Evolutionary conservation across 2,329 filamentous ascomycete species (phyloP), one percentile per base, ranked within the genome.

Genomic region (Alternaria burnsii): DNA sequence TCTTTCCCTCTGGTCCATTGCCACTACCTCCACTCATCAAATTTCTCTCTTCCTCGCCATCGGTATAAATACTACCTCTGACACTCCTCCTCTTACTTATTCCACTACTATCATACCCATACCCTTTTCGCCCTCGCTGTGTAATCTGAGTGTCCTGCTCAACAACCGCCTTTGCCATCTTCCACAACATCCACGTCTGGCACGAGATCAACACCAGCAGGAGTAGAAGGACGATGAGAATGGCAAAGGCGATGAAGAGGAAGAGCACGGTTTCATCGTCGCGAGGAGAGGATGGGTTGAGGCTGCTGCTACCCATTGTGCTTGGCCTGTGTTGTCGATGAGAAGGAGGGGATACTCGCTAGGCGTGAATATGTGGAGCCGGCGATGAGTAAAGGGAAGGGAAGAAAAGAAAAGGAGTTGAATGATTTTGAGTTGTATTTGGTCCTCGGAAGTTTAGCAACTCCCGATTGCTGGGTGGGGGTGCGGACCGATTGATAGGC

Each of bases 131-230:
- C 34, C 55, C 46, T 52, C 58, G 59, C 55, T 55, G 41, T 50
- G 54, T n/a, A 16, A 52, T n/a, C 14, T 44, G 36, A 30, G 62
- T 63, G 30, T 71, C 69, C 43, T 63, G 58, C 34, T 69, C 68
- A 11, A 72, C 62, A 8, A 72, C 59, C 14, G 64, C 62, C 14
- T 53, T 53, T 0, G 71, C 70, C 41, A 74, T 60, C 2, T 68
- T 67, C 69, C 69, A 73, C 8, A 70, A 34, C 43, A 70, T 62
- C 62, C 71, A 75, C 3, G 71, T 74, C 32, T 73, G 70, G 22
- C 72, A 61, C 0, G 57, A 44, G 1, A 71, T 26, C 0, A 64
- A 36, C 10, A 72, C 34, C 9, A 75, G 59, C 9, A 73, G 42
- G 0, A 75, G 63, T 16, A 71, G 57, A 3, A 75, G 66, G 1